These are phyloP conservation scores for Syzygium jambos DNA, from an alignment of 345 rosid species.

Conservation along the genomic window DNA sequence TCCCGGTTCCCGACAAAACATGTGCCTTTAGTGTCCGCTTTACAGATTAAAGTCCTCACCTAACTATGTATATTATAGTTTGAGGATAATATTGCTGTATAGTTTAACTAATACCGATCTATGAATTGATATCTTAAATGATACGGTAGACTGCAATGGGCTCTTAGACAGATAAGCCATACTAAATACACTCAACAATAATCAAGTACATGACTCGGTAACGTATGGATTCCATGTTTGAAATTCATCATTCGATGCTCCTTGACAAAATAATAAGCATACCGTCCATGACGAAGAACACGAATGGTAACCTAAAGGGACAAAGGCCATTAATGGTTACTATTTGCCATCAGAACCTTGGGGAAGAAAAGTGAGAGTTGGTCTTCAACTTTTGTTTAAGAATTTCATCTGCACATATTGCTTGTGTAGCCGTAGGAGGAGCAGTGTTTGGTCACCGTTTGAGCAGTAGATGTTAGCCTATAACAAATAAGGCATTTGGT, in stretches of 20 bases:
- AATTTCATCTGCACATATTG: not conserved
- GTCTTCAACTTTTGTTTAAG: not conserved
- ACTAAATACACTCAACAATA: not conserved
- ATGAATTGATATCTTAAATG: not conserved
- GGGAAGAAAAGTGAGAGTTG: not conserved
- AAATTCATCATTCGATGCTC: not conserved
- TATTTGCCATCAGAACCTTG: not conserved
- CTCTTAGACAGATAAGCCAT: not conserved
- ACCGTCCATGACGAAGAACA: not conserved
- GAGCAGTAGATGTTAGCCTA: not conserved
- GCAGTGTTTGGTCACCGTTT: not conserved
- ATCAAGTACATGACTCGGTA: no score
- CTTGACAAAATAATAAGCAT: not conserved
- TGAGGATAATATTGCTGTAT: not conserved
- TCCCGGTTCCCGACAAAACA: not conserved
- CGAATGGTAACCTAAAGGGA: not conserved
- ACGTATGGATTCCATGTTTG: not conserved
- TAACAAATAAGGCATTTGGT: not conserved
- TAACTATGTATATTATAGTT: not conserved
- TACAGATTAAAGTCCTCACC: not conserved
- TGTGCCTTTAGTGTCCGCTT: not conserved
- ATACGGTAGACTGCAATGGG: not conserved
- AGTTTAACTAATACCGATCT: not conserved
- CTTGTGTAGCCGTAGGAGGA: not conserved
- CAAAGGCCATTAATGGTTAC: not conserved